A percentile compares a stretch with the other conserved stretches of the same genome.
phyloP scores from a whole-genome alignment of 305 asterid species.

The Fraxinus baroniana region DNA sequence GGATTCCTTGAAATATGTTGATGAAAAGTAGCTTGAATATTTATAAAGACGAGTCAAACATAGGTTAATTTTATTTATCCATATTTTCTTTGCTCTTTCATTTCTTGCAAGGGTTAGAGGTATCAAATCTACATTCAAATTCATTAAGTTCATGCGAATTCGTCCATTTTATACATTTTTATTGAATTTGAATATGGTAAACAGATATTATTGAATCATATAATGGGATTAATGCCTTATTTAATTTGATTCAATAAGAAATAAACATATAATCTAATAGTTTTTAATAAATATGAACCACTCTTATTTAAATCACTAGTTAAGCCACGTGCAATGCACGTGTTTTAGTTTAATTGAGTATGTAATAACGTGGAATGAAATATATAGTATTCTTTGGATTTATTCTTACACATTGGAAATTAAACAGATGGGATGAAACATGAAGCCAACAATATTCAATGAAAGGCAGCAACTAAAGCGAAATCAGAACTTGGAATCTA shows the following conservation, averaged over 20 bases:
- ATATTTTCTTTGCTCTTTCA: not conserved
- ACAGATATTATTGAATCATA: no score
- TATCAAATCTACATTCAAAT: not conserved
- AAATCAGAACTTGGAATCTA: conserved; percentile 18
- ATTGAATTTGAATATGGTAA: not conserved
- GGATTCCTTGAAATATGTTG: not conserved
- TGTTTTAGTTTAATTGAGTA: no score
- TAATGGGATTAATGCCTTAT: no score
- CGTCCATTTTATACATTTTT: not conserved
- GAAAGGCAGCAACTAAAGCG: conserved; percentile 54
- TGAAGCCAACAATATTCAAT: conserved; percentile 58
- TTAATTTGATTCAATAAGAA: no score
- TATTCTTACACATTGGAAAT: conserved; percentile 4
- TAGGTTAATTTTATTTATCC: not conserved
- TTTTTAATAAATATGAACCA: no score
- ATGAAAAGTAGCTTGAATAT: not conserved
- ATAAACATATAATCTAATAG: no score
- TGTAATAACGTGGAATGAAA: no score
- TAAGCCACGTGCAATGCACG: no score
- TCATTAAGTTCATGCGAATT: not conserved
- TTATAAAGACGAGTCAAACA: not conserved
- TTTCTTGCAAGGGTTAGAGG: not conserved
- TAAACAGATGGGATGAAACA: conserved; percentile 55
- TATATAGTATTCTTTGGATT: not conserved
- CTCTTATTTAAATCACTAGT: no score